Conservation (phyloP, 2,329 filamentous ascomycete species). For the Botrytis pseudocinerea region DNA sequence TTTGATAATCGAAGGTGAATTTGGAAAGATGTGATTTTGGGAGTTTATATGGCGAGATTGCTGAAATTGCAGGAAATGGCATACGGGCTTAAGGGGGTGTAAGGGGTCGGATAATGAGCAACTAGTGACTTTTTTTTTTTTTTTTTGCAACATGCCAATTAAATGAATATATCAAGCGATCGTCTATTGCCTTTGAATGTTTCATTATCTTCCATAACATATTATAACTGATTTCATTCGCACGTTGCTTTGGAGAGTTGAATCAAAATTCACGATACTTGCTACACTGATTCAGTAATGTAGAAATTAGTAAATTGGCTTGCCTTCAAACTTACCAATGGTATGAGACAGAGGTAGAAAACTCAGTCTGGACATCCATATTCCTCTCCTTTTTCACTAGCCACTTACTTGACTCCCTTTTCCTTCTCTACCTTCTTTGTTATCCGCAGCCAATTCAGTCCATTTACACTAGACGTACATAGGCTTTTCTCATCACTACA, state of each 20-base stretch:
- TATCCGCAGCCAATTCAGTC: background rate
- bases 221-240: background rate
- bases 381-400: background rate
- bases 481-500: background rate
- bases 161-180: constrained; percentile 18
- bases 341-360: too few relatives aligned
- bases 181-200: background rate
- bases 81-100: background rate
- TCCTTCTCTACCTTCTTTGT: background rate
- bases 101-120: background rate
- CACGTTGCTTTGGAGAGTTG: background rate
- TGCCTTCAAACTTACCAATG: background rate
- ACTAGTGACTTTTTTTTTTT: constrained; percentile 1
- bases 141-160: background rate
- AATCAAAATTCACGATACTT: background rate
- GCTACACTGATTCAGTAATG: background rate
- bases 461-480: background rate
- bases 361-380: background rate
- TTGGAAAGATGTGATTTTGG: background rate
- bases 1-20: background rate
- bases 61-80: background rate
- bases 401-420: background rate
- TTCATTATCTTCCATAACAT: background rate
- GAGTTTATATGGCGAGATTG: constrained; percentile 14
- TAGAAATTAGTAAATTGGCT: background rate